These are phyloP conservation scores for Fusarium lyarnte DNA, from an alignment of 2,329 filamentous ascomycete species.

Conservation along the genomic window DNA sequence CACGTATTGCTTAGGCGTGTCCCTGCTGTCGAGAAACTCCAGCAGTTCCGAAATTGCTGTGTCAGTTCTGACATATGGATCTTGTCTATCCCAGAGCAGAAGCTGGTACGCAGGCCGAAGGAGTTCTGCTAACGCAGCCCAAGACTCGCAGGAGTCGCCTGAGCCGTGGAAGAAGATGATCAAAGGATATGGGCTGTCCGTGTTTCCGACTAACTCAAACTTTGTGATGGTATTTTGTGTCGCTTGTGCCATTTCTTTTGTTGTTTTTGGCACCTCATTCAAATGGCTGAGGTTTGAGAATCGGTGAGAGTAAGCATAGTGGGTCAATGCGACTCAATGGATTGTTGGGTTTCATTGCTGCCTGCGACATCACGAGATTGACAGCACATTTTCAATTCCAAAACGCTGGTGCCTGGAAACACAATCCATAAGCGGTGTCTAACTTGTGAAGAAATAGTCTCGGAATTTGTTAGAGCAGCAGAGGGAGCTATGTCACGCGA, in stretches of 20 bases:
- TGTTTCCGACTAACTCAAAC: neutral
- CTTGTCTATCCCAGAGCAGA: slow-evolving; percentile 25
- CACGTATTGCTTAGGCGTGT: neutral
- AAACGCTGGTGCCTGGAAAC: neutral
- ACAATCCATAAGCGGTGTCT: fast-evolving
- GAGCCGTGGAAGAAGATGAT: slow-evolving; percentile 38
- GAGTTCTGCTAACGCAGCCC: slow-evolving; percentile 9
- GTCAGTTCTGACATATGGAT: slow-evolving; percentile 1
- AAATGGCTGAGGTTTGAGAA: neutral
- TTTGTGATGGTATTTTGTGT: neutral
- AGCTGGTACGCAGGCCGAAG: slow-evolving; percentile 10
- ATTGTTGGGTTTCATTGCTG: neutral
- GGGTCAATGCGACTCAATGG: neutral
- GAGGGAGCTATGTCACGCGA: neutral
- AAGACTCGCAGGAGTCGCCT: slow-evolving; percentile 31
- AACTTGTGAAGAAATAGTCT: fast-evolving
- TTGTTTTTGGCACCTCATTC: neutral
- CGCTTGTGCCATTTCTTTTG: neutral
- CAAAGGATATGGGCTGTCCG: neutral
- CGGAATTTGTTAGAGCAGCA: fast-evolving
- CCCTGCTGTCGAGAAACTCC: neutral
- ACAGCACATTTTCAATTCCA: neutral
- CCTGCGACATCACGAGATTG: neutral
- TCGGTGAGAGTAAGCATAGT: neutral
- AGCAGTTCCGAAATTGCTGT: neutral